Conservation (phyloP, 106 monocot species). For the Dendrobium officinale region DNA sequence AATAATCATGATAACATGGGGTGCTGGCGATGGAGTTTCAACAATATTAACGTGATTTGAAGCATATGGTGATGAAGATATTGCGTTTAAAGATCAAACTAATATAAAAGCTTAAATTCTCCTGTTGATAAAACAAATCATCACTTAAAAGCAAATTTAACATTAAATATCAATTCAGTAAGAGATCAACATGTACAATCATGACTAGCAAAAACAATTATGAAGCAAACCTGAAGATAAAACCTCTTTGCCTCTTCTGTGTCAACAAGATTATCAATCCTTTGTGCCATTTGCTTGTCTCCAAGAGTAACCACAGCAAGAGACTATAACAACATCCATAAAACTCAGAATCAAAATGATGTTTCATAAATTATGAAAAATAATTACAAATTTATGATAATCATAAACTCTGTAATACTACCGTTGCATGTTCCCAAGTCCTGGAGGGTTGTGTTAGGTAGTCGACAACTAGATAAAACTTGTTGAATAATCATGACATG, state of each 20-base stretch:
- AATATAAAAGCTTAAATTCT: background rate
- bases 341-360: slow-evolving; percentile 2
- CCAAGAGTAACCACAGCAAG: slow-evolving; percentile 97
- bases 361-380: background rate
- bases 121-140: background rate
- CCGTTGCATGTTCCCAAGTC: no score
- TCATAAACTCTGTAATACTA: background rate
- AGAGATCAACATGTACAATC: background rate
- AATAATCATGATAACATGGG: no score
- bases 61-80: no score
- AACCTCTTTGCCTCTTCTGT: slow-evolving; percentile 88
- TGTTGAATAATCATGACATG: no score
- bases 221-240: slow-evolving; percentile 78
- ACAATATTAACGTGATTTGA: no score
- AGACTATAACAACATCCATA: slow-evolving; percentile 35
- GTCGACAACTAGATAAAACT: no score
- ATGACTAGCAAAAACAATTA: background rate
- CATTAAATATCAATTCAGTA: background rate
- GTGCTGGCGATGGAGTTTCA: no score
- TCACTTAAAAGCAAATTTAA: background rate
- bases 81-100: background rate
- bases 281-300: slow-evolving; percentile 93
- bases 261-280: slow-evolving; percentile 93
- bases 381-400: background rate
- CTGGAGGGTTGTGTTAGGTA: no score